Conservation (phyloP, 1,284 basidiomycete genomes). For the Phlebopus sp. region DNA sequence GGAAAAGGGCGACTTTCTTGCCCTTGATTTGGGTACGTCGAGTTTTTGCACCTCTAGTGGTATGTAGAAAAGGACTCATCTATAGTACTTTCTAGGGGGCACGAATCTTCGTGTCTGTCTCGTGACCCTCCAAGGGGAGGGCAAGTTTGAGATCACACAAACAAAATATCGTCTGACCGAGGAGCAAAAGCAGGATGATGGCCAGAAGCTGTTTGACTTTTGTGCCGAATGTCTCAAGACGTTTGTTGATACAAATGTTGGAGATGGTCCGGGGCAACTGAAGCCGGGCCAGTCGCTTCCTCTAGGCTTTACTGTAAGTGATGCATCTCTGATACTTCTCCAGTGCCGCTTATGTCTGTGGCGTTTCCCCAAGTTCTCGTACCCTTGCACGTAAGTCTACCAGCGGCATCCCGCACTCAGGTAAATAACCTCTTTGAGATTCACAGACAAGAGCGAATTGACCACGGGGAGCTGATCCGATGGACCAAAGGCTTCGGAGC, state of each 20-base stretch:
- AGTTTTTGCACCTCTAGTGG: too few species aligned
- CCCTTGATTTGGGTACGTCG: conserved; percentile 84
- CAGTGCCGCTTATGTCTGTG: conserved; percentile 3
- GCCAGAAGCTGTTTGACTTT: conserved; percentile 93
- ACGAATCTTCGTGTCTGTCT: conserved; percentile 98
- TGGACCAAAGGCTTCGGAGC: conserved; percentile 99
- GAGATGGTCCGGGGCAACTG: conserved; percentile 54
- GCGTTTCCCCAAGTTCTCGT: conserved; percentile 71
- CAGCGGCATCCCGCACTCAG: background rate
- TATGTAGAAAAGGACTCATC: too few species aligned
- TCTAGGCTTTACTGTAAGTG: conserved; percentile 88
- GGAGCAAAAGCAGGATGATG: conserved; percentile 98
- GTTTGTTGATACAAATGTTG: conserved; percentile 82
- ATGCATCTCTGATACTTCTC: background rate
- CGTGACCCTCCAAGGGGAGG: conserved; percentile 86
- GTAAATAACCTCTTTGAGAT: background rate
- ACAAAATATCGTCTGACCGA: conserved; percentile 96
- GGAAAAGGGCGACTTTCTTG: conserved; percentile 89
- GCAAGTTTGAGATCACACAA: conserved; percentile 97
- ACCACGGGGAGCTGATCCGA: conserved; percentile 92
- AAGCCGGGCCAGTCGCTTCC: conserved; percentile 74
- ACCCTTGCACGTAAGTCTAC: conserved; percentile 77
- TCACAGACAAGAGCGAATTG: conserved; percentile 83
- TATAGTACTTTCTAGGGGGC: conserved; percentile 51
- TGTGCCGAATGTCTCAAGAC: conserved; percentile 92